Conservation (phyloP, 495 filamentous ascomycete species). For the Hypoxylon subgilvum region DNA sequence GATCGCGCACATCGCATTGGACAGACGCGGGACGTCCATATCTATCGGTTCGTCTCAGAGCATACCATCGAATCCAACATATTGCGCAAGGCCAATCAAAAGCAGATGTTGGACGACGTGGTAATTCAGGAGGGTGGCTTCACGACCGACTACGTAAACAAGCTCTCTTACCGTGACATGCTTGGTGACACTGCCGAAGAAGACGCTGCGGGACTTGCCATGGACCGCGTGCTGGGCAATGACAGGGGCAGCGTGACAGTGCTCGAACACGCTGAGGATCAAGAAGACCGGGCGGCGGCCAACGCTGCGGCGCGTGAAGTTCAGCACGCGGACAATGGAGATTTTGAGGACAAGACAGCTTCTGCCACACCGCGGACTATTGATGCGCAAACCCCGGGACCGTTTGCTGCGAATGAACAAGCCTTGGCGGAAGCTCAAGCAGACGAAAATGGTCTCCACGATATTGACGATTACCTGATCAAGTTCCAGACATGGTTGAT, state of each 20-base stretch:
- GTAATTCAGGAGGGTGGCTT: conserved; percentile 99
- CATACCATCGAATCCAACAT: conserved; percentile 99
- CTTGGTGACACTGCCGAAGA: conserved; percentile 56
- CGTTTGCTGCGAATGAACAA: too few relatives aligned
- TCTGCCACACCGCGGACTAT: too few relatives aligned
- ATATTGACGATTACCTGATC: too few relatives aligned
- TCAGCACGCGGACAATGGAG: conserved; percentile 83
- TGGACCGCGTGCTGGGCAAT: conserved; percentile 82
- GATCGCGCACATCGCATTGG: conserved; percentile 98
- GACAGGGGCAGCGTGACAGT: conserved; percentile 56
- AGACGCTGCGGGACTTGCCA: conserved; percentile 68
- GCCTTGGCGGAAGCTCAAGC: too few relatives aligned
- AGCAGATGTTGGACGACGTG: conserved; percentile 95
- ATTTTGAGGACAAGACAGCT: conserved; percentile 77
- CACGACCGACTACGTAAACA: conserved; percentile 96
- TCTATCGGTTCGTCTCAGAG: conserved; percentile 95
- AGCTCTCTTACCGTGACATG: conserved; percentile 72
- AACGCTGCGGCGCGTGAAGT: conserved; percentile 87
- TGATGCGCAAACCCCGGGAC: too few relatives aligned
- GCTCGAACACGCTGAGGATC: conserved; percentile 91
- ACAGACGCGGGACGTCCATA: conserved; percentile 96
- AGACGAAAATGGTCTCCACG: too few relatives aligned
- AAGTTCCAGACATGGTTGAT: too few relatives aligned
- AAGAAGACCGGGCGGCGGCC: conserved; percentile 87
- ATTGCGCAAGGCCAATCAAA: conserved; percentile 92